Evolutionary conservation across 345 rosid genomes (phyloP).

Genomic region (Luvunga scandens): DNA sequence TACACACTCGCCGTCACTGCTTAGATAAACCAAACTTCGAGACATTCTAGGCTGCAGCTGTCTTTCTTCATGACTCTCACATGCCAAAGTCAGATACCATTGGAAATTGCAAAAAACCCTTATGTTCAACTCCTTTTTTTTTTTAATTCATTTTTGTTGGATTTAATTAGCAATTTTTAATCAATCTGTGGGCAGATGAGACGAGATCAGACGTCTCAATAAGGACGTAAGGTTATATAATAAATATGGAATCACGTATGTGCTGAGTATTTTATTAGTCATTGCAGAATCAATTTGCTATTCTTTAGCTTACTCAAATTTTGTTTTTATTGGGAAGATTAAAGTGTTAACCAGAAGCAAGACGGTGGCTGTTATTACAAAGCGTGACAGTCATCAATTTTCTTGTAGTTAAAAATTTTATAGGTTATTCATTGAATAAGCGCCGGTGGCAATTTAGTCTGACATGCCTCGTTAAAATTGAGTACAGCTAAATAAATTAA

Average conservation of each 20-base stretch:
- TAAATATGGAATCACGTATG: neutral
- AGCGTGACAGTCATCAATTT: neutral
- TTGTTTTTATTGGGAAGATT: neutral
- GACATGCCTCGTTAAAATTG: too few relatives aligned
- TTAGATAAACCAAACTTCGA: neutral
- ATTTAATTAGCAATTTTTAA: neutral
- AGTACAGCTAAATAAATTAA: too few relatives aligned
- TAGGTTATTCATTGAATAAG: too few relatives aligned
- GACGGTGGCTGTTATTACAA: neutral
- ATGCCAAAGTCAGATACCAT: neutral
- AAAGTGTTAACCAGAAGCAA: neutral
- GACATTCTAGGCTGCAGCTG: constrained; percentile 18
- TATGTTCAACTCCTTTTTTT: neutral
- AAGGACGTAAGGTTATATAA: too few relatives aligned
- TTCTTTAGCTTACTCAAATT: neutral
- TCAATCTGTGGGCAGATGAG: constrained; percentile 1
- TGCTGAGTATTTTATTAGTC: neutral
- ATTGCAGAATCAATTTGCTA: neutral
- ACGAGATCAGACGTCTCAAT: neutral
- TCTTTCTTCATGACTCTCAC: constrained; percentile 1
- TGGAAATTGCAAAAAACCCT: neutral
- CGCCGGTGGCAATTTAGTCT: too few relatives aligned
- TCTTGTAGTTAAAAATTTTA: neutral
- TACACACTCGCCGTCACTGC: neutral
- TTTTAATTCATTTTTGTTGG: neutral